Conservation (phyloP, 2,329 filamentous ascomycete genomes). For the Aspergillus flavus region DNA sequence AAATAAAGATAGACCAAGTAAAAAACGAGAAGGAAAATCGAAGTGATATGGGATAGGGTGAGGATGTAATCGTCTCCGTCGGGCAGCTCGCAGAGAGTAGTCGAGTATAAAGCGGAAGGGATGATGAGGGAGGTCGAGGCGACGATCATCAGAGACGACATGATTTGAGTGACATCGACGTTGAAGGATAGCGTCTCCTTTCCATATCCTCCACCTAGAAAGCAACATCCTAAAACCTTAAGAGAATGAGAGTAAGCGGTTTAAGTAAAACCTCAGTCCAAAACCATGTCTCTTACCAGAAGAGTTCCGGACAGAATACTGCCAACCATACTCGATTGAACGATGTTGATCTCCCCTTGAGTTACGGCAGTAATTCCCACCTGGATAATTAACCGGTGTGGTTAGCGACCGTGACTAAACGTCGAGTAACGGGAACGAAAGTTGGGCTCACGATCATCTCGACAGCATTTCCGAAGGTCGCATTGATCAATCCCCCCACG, state of each 20-base stretch:
- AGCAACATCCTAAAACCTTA: constrained; percentile 76
- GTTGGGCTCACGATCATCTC: constrained; percentile 5
- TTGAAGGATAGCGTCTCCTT: constrained; percentile 80
- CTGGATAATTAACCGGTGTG: neutral
- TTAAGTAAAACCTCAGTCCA: too few relatives aligned
- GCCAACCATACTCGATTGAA: constrained; percentile 84
- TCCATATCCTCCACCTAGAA: constrained; percentile 76
- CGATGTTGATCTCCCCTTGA: constrained; percentile 72
- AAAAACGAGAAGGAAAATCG: constrained; percentile 57
- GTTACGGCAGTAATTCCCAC: constrained; percentile 69
- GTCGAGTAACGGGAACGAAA: neutral
- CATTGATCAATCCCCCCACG: constrained; percentile 1
- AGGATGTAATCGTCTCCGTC: constrained; percentile 18
- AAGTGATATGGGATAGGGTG: constrained; percentile 53
- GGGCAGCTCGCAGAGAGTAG: constrained; percentile 10
- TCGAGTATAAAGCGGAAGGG: constrained; percentile 47
- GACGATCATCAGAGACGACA: constrained; percentile 73
- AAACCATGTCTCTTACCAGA: constrained; percentile 43
- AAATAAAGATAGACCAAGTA: constrained; percentile 59
- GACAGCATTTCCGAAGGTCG: constrained; percentile 71
- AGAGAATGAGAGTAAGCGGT: neutral
- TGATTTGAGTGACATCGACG: constrained; percentile 80
- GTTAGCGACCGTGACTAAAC: neutral
- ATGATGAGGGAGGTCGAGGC: constrained; percentile 78
- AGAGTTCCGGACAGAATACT: constrained; percentile 84